Evolutionary conservation across 2,329 filamentous ascomycete species (phyloP).

Genomic region (Pyrenochaeta sp.): DNA sequence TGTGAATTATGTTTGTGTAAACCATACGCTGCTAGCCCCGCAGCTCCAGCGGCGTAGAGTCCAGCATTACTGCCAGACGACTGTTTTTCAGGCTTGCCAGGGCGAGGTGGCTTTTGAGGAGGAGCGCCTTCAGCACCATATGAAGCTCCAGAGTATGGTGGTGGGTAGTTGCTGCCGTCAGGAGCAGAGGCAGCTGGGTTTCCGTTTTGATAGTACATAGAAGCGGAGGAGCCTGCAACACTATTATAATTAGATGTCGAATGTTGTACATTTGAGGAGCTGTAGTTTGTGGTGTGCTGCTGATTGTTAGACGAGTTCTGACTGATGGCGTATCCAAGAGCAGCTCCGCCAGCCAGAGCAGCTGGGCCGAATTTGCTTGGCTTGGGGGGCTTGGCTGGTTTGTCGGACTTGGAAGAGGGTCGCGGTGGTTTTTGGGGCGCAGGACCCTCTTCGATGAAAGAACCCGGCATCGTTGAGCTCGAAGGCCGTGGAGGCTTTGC

Average conservation of each 20-base stretch:
- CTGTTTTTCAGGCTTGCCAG: conserved; percentile 54
- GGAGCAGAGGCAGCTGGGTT: conserved; percentile 37
- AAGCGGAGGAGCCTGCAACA: conserved; percentile 20
- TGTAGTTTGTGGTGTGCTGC: conserved; percentile 35
- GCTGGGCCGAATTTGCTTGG: conserved; percentile 45
- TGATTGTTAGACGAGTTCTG: conserved; percentile 41
- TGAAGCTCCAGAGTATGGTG: conserved; percentile 37
- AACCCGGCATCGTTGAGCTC: conserved; percentile 44
- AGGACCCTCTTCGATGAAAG: conserved; percentile 43
- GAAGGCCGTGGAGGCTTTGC: conserved; percentile 48
- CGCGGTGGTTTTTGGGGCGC: conserved; percentile 45
- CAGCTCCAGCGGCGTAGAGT: conserved; percentile 56
- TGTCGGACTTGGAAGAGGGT: conserved; percentile 38
- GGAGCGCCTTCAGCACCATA: conserved; percentile 25
- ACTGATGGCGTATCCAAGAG: conserved; percentile 52
- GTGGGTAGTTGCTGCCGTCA: conserved; percentile 42
- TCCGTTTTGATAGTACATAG: conserved; percentile 41
- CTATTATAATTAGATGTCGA: conserved; percentile 35
- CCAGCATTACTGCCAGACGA: conserved; percentile 54
- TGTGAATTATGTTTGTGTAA: conserved; percentile 52
- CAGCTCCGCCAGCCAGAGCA: conserved; percentile 50
- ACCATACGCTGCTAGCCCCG: conserved; percentile 58
- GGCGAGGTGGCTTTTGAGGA: conserved; percentile 45
- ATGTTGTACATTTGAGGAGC: conserved; percentile 32
- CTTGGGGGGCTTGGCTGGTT: conserved; percentile 32